phyloP scores from a whole-genome alignment of 495 filamentous ascomycete species.

The Podospora didyma region DNA sequence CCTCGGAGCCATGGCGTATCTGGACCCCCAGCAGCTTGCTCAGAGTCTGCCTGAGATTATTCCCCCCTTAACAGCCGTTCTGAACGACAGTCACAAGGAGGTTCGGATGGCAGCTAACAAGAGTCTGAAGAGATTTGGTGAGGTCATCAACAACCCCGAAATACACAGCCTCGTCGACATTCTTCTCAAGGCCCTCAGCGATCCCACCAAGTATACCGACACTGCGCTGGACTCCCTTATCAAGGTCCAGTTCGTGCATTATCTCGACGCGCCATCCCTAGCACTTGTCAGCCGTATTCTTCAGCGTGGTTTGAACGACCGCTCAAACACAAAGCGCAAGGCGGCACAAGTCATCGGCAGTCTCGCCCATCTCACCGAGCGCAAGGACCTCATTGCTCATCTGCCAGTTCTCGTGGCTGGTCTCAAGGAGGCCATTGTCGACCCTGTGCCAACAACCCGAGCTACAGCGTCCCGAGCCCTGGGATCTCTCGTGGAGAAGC shows the following conservation, averaged over 20 bases:
- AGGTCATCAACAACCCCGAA: constrained; percentile 97
- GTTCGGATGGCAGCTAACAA: constrained; percentile 88
- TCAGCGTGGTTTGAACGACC: constrained; percentile 83
- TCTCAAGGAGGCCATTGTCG: constrained; percentile 81
- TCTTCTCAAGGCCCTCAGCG: constrained; percentile 91
- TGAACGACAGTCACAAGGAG: constrained; percentile 98
- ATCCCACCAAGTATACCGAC: constrained; percentile 96
- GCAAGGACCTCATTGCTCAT: constrained; percentile 88
- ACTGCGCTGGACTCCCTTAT: constrained; percentile 90
- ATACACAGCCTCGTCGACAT: constrained; percentile 87
- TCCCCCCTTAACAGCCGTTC: constrained; percentile 83
- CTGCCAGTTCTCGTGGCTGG: constrained; percentile 90
- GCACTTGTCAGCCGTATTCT: constrained; percentile 92
- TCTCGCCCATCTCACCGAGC: constrained; percentile 92
- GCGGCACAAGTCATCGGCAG: constrained; percentile 95
- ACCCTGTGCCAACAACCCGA: constrained; percentile 94
- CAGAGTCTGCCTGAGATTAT: constrained; percentile 93
- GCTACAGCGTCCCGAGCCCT: constrained; percentile 95
- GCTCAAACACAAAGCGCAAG: constrained; percentile 92
- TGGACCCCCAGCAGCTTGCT: constrained; percentile 90
- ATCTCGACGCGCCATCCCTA: constrained; percentile 90
- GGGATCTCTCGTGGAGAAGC: constrained; percentile 91
- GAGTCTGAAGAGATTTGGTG: constrained; percentile 93
- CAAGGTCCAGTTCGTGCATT: constrained; percentile 94
- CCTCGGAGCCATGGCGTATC: constrained; percentile 95